Base-by-base conservation (phyloP, 148 eudicot genomes). In the Camellia granthamiana region DNA sequence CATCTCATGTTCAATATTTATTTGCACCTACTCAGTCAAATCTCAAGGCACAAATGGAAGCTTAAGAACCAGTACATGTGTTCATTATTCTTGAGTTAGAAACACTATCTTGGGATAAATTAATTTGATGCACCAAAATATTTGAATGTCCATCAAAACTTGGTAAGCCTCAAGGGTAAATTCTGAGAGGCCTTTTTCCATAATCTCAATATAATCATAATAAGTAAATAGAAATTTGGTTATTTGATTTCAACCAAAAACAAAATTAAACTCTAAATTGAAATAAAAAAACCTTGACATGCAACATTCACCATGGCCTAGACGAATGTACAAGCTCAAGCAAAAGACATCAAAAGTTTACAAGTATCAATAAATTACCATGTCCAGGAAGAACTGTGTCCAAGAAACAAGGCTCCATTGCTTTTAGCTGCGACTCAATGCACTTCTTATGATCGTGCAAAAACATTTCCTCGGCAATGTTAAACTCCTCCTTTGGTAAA, bases 371-470 rank as follows among this genome's bases (percentile, higher is more conserved):
- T 14, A 61, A 79, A 21, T 72, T 79, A 72, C 82, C 77, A 79
- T 72, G 82, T 55, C 67, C 71, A 61, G 77, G 77, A 72, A 79
- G 77, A 79, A 72, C 71, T n/a, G 41, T 71, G 77, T 79, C 82
- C 61, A 61, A 61, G 51, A 72, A 72, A 72, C 69, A 46, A 72
- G 70, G 71, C 64, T 72, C 77, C 30, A 5, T 46, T 46, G 21
- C 70, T 61, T 49, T 72, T 49, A 42, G 76, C 59, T 81, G 85
- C 72, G 90, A 72, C 49, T 84, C 86, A 41, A 78, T 83, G 81
- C 90, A 87, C 81, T 87, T 84, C 4, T 60, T 79, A 65, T 87
- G 90, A 76, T 87, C 90, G 74, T 87, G 90, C 81, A 87, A 75
- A 77, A 83, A 85, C 79, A 74, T 75, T 58, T 87, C 90, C 14